phyloP scores from a whole-genome alignment of 2,329 filamentous ascomycete species.

The Lachnellula suecica region DNA sequence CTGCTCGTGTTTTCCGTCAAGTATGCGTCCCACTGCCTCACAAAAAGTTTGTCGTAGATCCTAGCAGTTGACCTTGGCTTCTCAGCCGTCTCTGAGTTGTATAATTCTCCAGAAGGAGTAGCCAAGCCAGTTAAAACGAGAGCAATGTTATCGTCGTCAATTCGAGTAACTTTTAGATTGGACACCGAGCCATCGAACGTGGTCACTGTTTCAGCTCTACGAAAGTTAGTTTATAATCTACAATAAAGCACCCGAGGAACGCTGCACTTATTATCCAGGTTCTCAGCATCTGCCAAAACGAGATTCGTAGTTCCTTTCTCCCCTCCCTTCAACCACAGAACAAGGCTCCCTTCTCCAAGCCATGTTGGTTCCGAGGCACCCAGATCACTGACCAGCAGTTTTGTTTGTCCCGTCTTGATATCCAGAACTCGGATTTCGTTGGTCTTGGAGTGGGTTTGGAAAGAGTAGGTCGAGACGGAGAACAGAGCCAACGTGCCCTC shows the following conservation, averaged over 20 bases:
- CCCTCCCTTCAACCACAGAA: conserved; percentile 46
- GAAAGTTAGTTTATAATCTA: conserved; percentile 6
- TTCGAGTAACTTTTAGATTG: conserved; percentile 57
- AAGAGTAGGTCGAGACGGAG: conserved; percentile 75
- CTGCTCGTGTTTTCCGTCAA: conserved; percentile 66
- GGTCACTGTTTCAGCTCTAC: conserved; percentile 45
- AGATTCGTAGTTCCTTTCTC: conserved; percentile 44
- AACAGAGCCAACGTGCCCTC: conserved; percentile 65
- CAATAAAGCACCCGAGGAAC: not conserved
- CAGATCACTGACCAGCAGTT: conserved; percentile 62
- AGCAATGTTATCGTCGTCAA: conserved; percentile 50
- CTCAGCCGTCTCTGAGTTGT: conserved; percentile 61
- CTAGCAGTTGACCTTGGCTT: conserved; percentile 63
- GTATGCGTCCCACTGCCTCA: conserved; percentile 83
- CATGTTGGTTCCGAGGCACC: conserved; percentile 72
- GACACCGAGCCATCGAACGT: conserved; percentile 52
- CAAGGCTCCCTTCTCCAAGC: conserved; percentile 46
- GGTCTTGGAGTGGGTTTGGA: conserved; percentile 68
- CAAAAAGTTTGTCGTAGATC: conserved; percentile 73
- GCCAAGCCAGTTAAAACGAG: conserved; percentile 63
- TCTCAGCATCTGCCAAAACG: conserved; percentile 26
- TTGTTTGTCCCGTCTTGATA: conserved; percentile 63
- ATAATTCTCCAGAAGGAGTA: conserved; percentile 66
- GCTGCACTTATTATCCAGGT: conserved; percentile 23
- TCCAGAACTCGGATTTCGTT: conserved; percentile 71